Base-by-base conservation (phyloP, 805 yeast species). In the Wickerhamomyces bisporus region DNA sequence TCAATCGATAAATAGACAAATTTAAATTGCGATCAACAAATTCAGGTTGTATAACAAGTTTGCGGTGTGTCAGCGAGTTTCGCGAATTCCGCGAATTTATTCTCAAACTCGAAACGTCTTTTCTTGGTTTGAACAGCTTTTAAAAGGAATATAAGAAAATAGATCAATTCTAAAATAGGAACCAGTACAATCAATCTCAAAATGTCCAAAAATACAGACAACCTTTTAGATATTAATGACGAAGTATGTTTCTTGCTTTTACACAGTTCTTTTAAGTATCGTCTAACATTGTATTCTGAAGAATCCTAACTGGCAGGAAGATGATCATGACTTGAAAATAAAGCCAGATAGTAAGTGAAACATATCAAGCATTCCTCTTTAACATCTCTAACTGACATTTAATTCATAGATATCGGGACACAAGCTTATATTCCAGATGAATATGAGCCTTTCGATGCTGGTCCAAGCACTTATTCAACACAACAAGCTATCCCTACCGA, bases 391-490 rank as follows among this genome's bases (percentile, higher is more conserved):
- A 38, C 38, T 34, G 38, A 40, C 30, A 16, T 23, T 16, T 5
- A 6, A 7, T 16, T 3, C 5, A 16, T 18, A 40, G 52, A 38
- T 14, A 39, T 52, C 23, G 52, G 60, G 14, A 44, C 60, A 12
- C 57, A 60, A 38, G 55, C 65, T 2, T 61, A 57, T 34, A 49
- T 55, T 6, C 64, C 65, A 11, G 58, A 63, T 9, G 65, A 61
- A 32, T 54, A 50, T 27, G 47, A 44, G 26, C 40, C 49, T 2
- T 32, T 51, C 34, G 29, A 21, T 18, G 32, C 43, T 20, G 47
- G 44, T 23, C 39, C 32, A 35, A 35, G 32, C 31, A 6, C 16
- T 10, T 16, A 34, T 18, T n/a, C 37, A 7, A 10, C 35, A 24
- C 28, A 6, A 15, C 48, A 25, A 39, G 41, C 38, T 9, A 24